Evolutionary conservation across 805 yeast genomes (phyloP).

Genomic region (Saccharomycopsis javanensis): DNA sequence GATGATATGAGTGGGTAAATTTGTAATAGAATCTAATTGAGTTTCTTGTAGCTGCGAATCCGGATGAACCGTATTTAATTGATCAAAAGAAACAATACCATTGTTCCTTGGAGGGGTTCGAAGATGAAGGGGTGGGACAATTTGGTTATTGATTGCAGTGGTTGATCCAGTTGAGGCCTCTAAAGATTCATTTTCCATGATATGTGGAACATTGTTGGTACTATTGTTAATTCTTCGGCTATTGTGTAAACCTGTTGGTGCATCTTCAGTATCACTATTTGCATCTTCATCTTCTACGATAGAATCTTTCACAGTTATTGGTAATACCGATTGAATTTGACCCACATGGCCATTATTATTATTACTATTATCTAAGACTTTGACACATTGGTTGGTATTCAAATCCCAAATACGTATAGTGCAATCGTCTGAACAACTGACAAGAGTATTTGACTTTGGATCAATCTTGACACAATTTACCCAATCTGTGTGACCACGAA

Average conservation of each 20-base stretch:
- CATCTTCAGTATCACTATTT: constrained; percentile 18
- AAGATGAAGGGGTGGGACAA: neutral
- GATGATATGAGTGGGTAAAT: constrained; percentile 71
- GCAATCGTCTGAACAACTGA: constrained; percentile 84
- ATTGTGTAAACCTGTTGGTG: neutral
- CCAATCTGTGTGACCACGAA: constrained; percentile 89
- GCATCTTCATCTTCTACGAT: constrained; percentile 24
- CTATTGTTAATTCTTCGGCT: neutral
- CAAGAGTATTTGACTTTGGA: constrained; percentile 64
- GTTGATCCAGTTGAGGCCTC: neutral
- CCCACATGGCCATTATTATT: constrained; percentile 81
- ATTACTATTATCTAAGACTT: constrained; percentile 52
- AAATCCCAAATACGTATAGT: constrained; percentile 95
- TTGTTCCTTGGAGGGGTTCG: neutral
- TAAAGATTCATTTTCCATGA: neutral
- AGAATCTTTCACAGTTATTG: constrained; percentile 61
- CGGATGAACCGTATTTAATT: neutral
- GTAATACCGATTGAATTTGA: constrained; percentile 87
- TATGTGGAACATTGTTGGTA: constrained; percentile 1
- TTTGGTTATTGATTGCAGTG: neutral
- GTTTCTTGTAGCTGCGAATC: neutral
- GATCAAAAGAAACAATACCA: neutral
- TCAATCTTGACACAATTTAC: constrained; percentile 87
- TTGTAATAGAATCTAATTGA: constrained; percentile 14
- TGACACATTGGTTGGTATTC: constrained; percentile 64